Evolutionary conservation across 352 stramenopile species (phyloP), one percentile per base, ranked within the genome.

Genomic region (Pythium periplocum): DNA sequence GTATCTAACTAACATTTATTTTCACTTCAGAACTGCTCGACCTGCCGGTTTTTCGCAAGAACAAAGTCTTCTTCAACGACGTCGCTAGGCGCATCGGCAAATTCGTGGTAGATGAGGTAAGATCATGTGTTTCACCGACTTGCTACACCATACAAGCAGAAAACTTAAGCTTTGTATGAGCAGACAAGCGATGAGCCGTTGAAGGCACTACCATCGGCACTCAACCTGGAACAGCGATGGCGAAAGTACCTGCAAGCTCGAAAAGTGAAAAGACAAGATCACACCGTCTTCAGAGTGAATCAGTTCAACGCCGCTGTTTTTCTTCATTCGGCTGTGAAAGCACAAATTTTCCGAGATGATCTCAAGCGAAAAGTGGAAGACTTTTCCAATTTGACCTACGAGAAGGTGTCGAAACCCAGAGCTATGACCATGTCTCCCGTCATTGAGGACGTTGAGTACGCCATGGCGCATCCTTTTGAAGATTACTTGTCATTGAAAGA

Each of bases 61-160:
- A 83, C 62, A 84, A 83, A 34, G 69, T 86, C 2, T 84, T 84
- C 61, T 83, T 86, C 61, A 86, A 86, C 45, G 75, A 86, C 61
- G 64, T 86, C 2, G 69, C 66, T 7, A 51, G 75, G 12, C 54
- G 71, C 6, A 68, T 84, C 7, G 75, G 75, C 2, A 86, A 84
- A 34, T 81, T 79, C 51, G 67, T 86, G 4, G 66, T 85, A 31
- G 74, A 85, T 17, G 72, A 81, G 63, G 73, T 78, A 44, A 33
- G 59, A 17, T 47, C 45, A 38, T 6, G 31, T 48, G 33, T 26
- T 30, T 33, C 34, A 50, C 38, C 38, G 38, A 33, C 33, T 43
- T 26, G 17, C 17, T 26, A 26, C 17, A 26, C 17, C 17, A 26
- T 26, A 26, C 17, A 26, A 26, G 17, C 17, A 26, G 17, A 26